phyloP scores from a whole-genome alignment of 495 filamentous ascomycete genomes.

The Penicillium odoratum region DNA sequence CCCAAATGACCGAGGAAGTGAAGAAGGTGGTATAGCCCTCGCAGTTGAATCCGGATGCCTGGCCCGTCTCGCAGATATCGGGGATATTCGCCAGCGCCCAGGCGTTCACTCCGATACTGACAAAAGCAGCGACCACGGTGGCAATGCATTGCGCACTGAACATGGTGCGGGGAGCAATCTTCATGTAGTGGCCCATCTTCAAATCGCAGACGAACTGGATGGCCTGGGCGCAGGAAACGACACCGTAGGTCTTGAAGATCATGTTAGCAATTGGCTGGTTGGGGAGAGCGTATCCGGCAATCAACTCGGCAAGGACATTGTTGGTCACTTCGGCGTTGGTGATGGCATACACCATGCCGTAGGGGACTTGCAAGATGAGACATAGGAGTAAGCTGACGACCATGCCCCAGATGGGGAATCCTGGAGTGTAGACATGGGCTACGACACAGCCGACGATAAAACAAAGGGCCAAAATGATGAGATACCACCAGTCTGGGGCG shows the following conservation, averaged over 20 bases:
- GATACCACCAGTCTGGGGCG: constrained; percentile 72
- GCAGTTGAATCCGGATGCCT: constrained; percentile 48
- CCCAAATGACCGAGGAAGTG: constrained; percentile 41
- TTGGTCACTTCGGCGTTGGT: constrained; percentile 75
- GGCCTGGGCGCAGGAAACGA: constrained; percentile 49
- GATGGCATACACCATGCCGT: constrained; percentile 80
- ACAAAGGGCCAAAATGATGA: constrained; percentile 67
- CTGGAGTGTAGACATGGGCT: constrained; percentile 50
- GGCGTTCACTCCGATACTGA: constrained; percentile 49
- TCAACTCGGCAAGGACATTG: constrained; percentile 73
- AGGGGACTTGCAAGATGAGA: constrained; percentile 72
- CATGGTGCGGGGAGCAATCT: constrained; percentile 50
- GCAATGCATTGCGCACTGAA: constrained; percentile 50
- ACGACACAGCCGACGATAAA: constrained; percentile 57
- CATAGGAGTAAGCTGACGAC: constrained; percentile 66
- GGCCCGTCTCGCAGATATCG: constrained; percentile 34
- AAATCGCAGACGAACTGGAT: constrained; percentile 43
- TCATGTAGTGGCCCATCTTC: constrained; percentile 55
- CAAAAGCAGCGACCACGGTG: constrained; percentile 47
- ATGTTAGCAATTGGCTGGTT: constrained; percentile 80
- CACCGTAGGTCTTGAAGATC: constrained; percentile 80
- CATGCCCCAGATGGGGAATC: constrained; percentile 77
- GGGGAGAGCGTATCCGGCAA: constrained; percentile 71
- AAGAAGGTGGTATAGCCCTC: constrained; percentile 49
- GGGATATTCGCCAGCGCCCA: constrained; percentile 45